Conservation (phyloP, 2,329 filamentous ascomycete species). For the Aspergillus fumigatiaffinis region DNA sequence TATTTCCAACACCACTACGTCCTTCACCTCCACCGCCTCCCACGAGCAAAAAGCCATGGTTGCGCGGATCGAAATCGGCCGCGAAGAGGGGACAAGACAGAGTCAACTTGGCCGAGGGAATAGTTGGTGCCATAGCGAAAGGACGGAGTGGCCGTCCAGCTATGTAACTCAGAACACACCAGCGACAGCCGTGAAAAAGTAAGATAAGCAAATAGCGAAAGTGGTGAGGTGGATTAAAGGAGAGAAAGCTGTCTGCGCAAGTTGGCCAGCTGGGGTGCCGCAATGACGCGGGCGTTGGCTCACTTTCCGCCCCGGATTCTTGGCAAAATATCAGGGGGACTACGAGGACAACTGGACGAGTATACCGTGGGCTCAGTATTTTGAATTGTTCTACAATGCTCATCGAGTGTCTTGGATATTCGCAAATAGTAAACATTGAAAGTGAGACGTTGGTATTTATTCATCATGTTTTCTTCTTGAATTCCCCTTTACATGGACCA, state of each 20-base stretch:
- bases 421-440: background rate
- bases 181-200: constrained; percentile 1
- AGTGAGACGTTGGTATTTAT: background rate
- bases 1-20: constrained; percentile 77
- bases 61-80: constrained; percentile 80
- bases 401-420: background rate
- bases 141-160: background rate
- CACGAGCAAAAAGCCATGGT: constrained; percentile 71
- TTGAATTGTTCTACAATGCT: background rate
- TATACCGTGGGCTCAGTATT: background rate
- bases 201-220: background rate
- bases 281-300: constrained; percentile 3
- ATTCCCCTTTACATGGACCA: background rate
- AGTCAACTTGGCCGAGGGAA: constrained; percentile 55
- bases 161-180: constrained; percentile 1
- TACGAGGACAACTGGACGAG: background rate
- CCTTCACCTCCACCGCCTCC: constrained; percentile 84
- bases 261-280: background rate
- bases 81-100: constrained; percentile 82
- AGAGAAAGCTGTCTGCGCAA: background rate
- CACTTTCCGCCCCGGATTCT: constrained; percentile 24
- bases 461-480: background rate
- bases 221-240: constrained; percentile 4
- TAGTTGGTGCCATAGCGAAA: constrained; percentile 35
- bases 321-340: constrained; percentile 14